A percentile compares a stretch with the other conserved stretches of the same genome.
Evolutionary conservation across 2,329 filamentous ascomycete genomes (phyloP).

Genomic region (Mariannaea elegans): DNA sequence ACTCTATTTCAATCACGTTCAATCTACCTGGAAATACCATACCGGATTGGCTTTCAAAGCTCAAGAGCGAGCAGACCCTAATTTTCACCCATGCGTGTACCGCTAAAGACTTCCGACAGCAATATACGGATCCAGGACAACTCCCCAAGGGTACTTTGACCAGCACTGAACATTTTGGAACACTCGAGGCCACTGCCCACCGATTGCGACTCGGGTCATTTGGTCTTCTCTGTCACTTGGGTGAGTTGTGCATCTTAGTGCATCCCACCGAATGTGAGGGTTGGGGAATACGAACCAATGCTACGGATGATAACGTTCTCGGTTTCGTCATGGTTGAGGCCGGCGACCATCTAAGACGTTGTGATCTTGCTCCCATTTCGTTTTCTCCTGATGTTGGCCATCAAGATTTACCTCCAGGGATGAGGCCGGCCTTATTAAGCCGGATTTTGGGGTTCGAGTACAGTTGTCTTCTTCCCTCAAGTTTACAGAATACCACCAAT

Average conservation of each 20-base stretch:
- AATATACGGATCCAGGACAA: conserved; percentile 21
- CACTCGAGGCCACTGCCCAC: conserved; percentile 43
- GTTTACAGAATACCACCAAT: conserved; percentile 21
- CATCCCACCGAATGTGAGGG: conserved; percentile 49
- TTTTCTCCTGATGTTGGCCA: conserved; percentile 11
- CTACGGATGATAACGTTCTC: background rate
- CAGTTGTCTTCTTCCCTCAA: conserved; percentile 39
- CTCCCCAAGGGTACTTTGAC: conserved; percentile 36
- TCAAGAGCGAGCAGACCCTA: conserved; percentile 38
- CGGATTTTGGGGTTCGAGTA: conserved; percentile 46
- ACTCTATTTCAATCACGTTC: conserved; percentile 25
- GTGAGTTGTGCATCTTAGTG: conserved; percentile 50
- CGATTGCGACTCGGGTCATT: conserved; percentile 48
- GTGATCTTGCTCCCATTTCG: conserved; percentile 39
- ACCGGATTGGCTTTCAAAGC: conserved; percentile 38
- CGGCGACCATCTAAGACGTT: conserved; percentile 1
- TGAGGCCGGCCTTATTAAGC: conserved; percentile 36
- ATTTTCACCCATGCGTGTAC: conserved; percentile 48
- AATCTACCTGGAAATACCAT: conserved; percentile 4
- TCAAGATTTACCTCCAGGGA: conserved; percentile 26
- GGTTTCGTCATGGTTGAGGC: conserved; percentile 12
- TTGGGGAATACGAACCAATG: conserved; percentile 40
- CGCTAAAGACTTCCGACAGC: conserved; percentile 43
- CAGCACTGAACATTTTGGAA: conserved; percentile 11
- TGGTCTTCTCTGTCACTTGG: conserved; percentile 46